A percentile compares a stretch with the other conserved stretches of the same genome.
These are phyloP conservation scores for Hericium coralloides DNA, from an alignment of 768 basidiomycete species.

Conservation along the genomic window DNA sequence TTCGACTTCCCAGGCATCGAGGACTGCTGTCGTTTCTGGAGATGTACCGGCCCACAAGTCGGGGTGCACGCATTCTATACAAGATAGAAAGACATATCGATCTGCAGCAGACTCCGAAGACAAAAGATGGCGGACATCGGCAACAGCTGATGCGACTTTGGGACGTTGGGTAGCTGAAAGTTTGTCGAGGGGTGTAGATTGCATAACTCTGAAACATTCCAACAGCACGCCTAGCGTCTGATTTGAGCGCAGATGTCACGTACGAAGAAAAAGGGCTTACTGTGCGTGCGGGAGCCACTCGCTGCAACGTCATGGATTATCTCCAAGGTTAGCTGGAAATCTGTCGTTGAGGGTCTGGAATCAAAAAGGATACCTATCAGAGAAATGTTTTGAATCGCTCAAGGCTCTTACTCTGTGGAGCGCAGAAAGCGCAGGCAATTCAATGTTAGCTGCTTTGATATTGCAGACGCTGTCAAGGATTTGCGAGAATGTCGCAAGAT, in stretches of 20 bases:
- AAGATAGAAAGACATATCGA: slow-evolving; percentile 56
- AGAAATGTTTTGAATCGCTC: not conserved
- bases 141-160: slow-evolving; percentile 22
- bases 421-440: slow-evolving; percentile 5
- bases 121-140: slow-evolving; percentile 48
- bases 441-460: slow-evolving; percentile 2
- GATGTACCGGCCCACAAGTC: slow-evolving; percentile 61
- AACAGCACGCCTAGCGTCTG: not conserved
- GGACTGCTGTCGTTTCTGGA: slow-evolving; percentile 36
- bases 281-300: not conserved
- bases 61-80: slow-evolving; percentile 50
- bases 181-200: slow-evolving; percentile 6
- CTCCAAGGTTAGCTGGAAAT: not conserved
- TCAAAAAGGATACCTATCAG: not conserved
- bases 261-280: not conserved
- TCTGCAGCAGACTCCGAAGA: slow-evolving; percentile 49
- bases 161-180: not conserved
- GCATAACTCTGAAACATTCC: slow-evolving; percentile 6
- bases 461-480: not conserved
- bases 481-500: slow-evolving; percentile 1
- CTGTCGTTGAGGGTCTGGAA: not conserved
- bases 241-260: not conserved
- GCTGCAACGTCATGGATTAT: not conserved
- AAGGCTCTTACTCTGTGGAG: slow-evolving; percentile 4
- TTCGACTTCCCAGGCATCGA: slow-evolving; percentile 72